Base-by-base conservation (phyloP, 768 basidiomycete species). In the Tricholoma hemisulphureum region DNA sequence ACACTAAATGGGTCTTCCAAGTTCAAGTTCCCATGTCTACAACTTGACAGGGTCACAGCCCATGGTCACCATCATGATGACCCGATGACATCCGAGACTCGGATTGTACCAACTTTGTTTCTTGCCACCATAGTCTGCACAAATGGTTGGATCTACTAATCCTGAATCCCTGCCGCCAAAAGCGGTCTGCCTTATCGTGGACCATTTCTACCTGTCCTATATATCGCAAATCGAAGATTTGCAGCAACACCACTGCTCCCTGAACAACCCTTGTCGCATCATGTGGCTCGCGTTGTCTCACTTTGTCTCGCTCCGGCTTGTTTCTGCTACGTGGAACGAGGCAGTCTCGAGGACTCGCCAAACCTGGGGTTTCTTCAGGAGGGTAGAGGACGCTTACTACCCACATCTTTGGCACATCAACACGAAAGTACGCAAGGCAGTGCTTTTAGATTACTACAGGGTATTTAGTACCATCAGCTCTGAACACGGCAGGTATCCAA, bases 371-470 rank as follows among this genome's bases (percentile, higher is more conserved):
- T 69, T 68, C 37, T 69, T 71, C 41, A 52, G 54, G 14, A 39
- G 55, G 6, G 62, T 71, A 9, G 70, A 71, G 51, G 59, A 62
- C 4, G 70, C 63, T n/a, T 69, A 68, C 53, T 71, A 73, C 53
- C 70, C 73, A 8, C 63, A 74, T 50, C 32, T 58, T 24, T 69
- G 70, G 69, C 70, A 74, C 60, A 61, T 74, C 62, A 70, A 70
- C 53, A 70, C 70, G 2, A 65, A 63, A 32, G 61, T 69, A 23
- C 69, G 71, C 20, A 62, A 59, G 21, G 52, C 62, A 13, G 60
- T 65, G 8, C 53, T 72, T 3, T 54, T 71, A 9, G 45, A 60
- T 39, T 63, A 65, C 31, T 72, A 70, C 53, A 63, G 73, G 23
- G 63, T 72, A 0, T 68, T 66, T 53, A 49, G 52, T 14, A 72